Evolutionary conservation across 495 filamentous ascomycete species (phyloP), one percentile per base, ranked within the genome.

Genomic region (Thozetella sp.): DNA sequence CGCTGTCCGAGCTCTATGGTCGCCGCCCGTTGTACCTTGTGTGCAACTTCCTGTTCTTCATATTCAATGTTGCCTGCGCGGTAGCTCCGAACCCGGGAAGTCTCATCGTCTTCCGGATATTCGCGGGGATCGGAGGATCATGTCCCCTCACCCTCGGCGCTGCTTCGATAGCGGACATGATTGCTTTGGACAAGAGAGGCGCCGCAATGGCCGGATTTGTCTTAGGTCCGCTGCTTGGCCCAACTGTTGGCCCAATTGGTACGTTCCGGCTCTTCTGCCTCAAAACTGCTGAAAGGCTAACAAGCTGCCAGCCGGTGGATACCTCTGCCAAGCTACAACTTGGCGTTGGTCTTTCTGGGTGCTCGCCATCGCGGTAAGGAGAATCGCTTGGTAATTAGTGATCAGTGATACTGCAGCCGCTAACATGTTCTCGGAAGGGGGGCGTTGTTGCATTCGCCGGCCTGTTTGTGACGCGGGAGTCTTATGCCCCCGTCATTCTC

Each of bases 341-440:
- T 90, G 88, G 88, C 74, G 86, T 46, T 91, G 88, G 88, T 74
- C 82, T 24, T 90, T 90, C 72, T 84, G 82, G 70, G 69, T 79
- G 25, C 63, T 83, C 10, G 23, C 23, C 77, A 87, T 57, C 22
- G 30, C 30, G 15, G 30, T 37, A 37, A 37, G 30, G 15, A 15
- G 6, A n/a, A n/a, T 37, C 6, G 30, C 30, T 15, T 37, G 6
- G 6, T 6, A 37, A 37, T 6, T 6, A 15, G 6, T 37, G 6
- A 37, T 37, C 30, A n/a, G 30, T 37, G 30, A 37, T 6, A 15
- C 15, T 37, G 15, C 15, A 15, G 6, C 6, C 15, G 15, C 30
- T 37, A 15, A 37, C 30, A 6, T 37, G 30, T 37, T 37, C 30
- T 37, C 6, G 15, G 6, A 20, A 53, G 12, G 51, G 43, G 34